These are phyloP conservation scores for Leccinum subspadiceum DNA, from an alignment of 1,284 basidiomycete species.

Conservation along the genomic window DNA sequence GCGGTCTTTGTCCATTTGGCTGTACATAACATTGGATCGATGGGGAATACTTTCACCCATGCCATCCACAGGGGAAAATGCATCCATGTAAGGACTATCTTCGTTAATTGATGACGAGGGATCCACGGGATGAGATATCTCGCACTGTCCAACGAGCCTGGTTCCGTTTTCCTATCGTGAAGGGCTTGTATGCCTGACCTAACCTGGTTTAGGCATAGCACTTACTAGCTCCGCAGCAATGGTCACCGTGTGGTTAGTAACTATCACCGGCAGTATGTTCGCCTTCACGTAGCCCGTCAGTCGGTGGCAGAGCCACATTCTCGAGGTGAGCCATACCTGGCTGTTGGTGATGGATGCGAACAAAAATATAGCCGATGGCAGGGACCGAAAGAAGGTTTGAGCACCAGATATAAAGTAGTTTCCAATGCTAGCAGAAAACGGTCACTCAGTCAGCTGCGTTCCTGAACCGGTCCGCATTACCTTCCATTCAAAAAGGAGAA, in stretches of 20 bases:
- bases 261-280: constrained; percentile 84
- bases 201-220: constrained; percentile 13
- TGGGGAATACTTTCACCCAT: constrained; percentile 47
- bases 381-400: constrained; percentile 82
- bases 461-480: constrained; percentile 36
- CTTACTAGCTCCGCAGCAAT: constrained; percentile 91
- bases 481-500: constrained; percentile 89
- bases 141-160: constrained; percentile 90
- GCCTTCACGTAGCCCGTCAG: constrained; percentile 46
- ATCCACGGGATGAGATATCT: constrained; percentile 89
- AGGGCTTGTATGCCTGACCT: constrained; percentile 4
- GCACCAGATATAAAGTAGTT: constrained; percentile 90
- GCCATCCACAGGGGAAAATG: constrained; percentile 48
- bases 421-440: constrained; percentile 57
- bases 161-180: constrained; percentile 67
- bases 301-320: constrained; percentile 10
- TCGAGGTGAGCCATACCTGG: constrained; percentile 35
- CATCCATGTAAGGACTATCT: constrained; percentile 29
- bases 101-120: constrained; percentile 31
- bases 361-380: constrained; percentile 93
- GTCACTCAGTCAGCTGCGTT: constrained; percentile 8
- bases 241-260: constrained; percentile 96
- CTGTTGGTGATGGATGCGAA: constrained; percentile 92
- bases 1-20: constrained; percentile 48
- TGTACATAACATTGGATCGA: constrained; percentile 68